phyloP scores from a whole-genome alignment of 352 stramenopile genomes.

The Globisporangium apiculatum region DNA sequence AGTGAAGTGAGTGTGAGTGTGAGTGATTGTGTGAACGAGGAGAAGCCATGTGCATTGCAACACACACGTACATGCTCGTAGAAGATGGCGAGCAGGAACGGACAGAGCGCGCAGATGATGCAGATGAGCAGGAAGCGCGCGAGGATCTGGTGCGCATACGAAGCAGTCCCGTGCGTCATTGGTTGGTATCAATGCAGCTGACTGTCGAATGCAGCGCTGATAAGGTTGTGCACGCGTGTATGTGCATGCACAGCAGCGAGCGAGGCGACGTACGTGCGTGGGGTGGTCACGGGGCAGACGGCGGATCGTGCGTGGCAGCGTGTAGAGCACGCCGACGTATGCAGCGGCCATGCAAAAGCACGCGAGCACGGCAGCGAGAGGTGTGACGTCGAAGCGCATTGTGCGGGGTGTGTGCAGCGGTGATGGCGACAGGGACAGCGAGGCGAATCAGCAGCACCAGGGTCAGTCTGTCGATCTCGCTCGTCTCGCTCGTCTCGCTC shows the following conservation, averaged over 20 bases:
- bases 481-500: too few relatives aligned
- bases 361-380: constrained; percentile 54
- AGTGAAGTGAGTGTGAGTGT: neutral
- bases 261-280: constrained; percentile 47
- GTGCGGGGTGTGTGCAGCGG: constrained; percentile 11
- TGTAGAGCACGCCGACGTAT: constrained; percentile 87
- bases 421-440: too few relatives aligned
- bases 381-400: constrained; percentile 76
- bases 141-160: constrained; percentile 47
- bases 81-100: constrained; percentile 75
- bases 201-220: too few relatives aligned
- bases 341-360: constrained; percentile 76
- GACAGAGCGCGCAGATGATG: constrained; percentile 80
- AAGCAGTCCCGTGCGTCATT: too few relatives aligned
- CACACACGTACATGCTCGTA: constrained; percentile 62
- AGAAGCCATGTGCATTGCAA: neutral
- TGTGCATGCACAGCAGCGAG: neutral
- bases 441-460: too few relatives aligned
- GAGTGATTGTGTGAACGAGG: neutral
- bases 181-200: too few relatives aligned
- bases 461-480: neutral
- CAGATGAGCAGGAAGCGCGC: constrained; percentile 84
- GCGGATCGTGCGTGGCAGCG: constrained; percentile 62
- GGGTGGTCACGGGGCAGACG: constrained; percentile 76
- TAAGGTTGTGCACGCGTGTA: neutral